Evolutionary conservation across 192 early-diverging fungal genomes (phyloP).

Genomic region (Geranomyces michiganensis): DNA sequence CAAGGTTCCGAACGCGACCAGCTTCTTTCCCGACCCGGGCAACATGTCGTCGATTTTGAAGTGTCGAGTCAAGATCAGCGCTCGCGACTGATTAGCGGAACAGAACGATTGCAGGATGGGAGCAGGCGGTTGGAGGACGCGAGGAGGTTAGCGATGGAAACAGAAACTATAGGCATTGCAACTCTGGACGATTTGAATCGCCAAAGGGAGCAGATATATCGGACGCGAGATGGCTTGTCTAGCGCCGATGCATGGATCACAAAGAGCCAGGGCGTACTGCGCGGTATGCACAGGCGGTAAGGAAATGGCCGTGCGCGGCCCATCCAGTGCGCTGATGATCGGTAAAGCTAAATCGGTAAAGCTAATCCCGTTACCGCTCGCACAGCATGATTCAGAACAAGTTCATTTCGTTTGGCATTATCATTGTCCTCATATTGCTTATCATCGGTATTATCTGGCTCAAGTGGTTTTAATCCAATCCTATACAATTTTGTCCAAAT

Average conservation of each 20-base stretch:
- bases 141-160: slow-evolving; percentile 88
- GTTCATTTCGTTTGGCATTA: slow-evolving; percentile 82
- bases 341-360: too few relatives aligned
- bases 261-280: slow-evolving; percentile 56
- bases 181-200: slow-evolving; percentile 81
- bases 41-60: slow-evolving; percentile 47
- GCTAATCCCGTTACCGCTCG: background rate
- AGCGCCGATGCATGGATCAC: slow-evolving; percentile 59
- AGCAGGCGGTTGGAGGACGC: slow-evolving; percentile 83
- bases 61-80: slow-evolving; percentile 75
- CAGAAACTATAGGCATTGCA: slow-evolving; percentile 82
- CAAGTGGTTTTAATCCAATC: slow-evolving; percentile 58
- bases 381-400: slow-evolving; percentile 85
- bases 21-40: slow-evolving; percentile 38
- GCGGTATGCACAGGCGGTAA: slow-evolving; percentile 73
- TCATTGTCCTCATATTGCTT: slow-evolving; percentile 75
- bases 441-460: slow-evolving; percentile 84
- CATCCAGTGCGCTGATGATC: too few relatives aligned
- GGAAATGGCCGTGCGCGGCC: slow-evolving; percentile 30
- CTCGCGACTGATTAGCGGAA: slow-evolving; percentile 75
- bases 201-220: slow-evolving; percentile 89
- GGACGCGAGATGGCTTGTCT: slow-evolving; percentile 74
- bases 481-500: too few relatives aligned
- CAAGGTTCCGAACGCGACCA: slow-evolving; percentile 45
- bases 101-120: slow-evolving; percentile 80